phyloP scores from a whole-genome alignment of 2,329 filamentous ascomycete genomes.

The Exophiala aquamarina region DNA sequence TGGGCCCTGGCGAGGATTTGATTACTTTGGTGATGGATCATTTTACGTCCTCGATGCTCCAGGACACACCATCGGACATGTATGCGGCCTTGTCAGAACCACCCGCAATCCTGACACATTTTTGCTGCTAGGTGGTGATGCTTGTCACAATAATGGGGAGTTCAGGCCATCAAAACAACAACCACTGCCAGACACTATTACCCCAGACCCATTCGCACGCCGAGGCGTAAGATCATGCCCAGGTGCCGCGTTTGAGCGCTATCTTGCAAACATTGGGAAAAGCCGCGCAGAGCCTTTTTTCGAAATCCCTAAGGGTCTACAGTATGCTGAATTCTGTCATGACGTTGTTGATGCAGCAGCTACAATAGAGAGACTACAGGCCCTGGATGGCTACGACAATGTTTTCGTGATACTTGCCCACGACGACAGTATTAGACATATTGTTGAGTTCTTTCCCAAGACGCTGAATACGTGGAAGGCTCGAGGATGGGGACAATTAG shows the following conservation, averaged over 20 bases:
- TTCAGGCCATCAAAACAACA: conserved; percentile 29
- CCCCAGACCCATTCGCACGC: neutral
- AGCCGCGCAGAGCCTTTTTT: neutral
- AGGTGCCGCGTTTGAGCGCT: neutral
- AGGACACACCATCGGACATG: conserved; percentile 48
- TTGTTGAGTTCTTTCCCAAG: conserved; percentile 18
- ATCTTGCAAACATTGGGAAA: neutral
- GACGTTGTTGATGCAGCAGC: conserved; percentile 14
- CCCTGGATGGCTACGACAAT: conserved; percentile 28
- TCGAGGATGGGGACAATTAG: conserved; percentile 24
- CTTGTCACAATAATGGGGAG: conserved; percentile 41
- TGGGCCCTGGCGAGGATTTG: conserved; percentile 40
- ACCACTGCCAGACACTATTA: neutral
- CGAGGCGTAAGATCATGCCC: neutral
- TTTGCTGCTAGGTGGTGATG: conserved; percentile 53
- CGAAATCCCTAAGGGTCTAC: conserved; percentile 14
- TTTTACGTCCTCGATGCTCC: conserved; percentile 46
- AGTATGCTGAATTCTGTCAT: neutral
- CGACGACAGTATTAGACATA: conserved; percentile 27
- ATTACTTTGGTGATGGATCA: conserved; percentile 42
- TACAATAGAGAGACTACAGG: conserved; percentile 25
- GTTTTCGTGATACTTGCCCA: conserved; percentile 32
- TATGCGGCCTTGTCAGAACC: conserved; percentile 49
- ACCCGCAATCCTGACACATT: conserved; percentile 37
- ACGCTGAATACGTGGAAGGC: conserved; percentile 2